phyloP scores from a whole-genome alignment of 768 basidiomycete species.

The Hygrocybe coccinea region DNA sequence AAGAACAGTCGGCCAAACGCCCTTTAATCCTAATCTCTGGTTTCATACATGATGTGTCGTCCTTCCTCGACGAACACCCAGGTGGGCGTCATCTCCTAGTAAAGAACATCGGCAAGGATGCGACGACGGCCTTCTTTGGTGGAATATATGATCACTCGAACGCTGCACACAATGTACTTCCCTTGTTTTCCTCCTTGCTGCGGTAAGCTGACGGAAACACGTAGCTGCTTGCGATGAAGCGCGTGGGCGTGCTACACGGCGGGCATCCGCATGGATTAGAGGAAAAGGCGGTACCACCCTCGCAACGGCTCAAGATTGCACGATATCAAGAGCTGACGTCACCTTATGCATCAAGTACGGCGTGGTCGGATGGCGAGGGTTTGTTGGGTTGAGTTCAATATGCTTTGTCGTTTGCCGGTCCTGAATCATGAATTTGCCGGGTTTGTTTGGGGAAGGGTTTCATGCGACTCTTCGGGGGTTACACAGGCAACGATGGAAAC shows the following conservation, averaged over 20 bases:
- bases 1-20: conserved; percentile 71
- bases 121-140: conserved; percentile 91
- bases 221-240: conserved; percentile 53
- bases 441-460: too few species aligned
- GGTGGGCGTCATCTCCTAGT: conserved; percentile 82
- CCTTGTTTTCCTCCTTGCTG: background rate
- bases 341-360: conserved; percentile 7
- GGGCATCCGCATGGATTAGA: conserved; percentile 43
- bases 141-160: conserved; percentile 88
- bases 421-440: too few species aligned
- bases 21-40: conserved; percentile 84
- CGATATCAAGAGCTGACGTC: conserved; percentile 12
- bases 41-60: conserved; percentile 85
- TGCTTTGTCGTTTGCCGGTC: too few species aligned
- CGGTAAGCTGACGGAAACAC: background rate
- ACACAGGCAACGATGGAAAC: too few species aligned
- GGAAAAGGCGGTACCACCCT: conserved; percentile 50
- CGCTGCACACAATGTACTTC: conserved; percentile 74
- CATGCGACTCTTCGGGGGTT: too few species aligned
- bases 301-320: conserved; percentile 24
- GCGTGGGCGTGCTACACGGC: conserved; percentile 54
- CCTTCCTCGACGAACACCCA: conserved; percentile 87
- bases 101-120: conserved; percentile 85
- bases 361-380: conserved; percentile 11
- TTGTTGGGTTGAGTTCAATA: conserved; percentile 10